Evolutionary conservation across 805 yeast species (phyloP), one percentile per base, ranked within the genome.

Genomic region (Maudiozyma saulgeensis): DNA sequence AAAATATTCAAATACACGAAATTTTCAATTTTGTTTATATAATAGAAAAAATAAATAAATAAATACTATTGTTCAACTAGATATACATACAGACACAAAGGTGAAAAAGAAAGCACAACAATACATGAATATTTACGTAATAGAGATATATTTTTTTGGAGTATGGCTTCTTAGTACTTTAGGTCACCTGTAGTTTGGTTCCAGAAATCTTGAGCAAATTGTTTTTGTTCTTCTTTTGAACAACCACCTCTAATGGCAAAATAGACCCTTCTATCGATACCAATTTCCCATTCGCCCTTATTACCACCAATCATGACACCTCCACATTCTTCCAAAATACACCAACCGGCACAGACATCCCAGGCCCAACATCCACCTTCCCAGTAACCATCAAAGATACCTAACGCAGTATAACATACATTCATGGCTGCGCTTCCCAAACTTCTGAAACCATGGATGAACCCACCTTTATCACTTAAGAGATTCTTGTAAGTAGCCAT

Each of bases 321-420:
- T 3, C 86, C 86, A 12, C 82, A 74, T 54, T 81, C 86, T 42
- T 70, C 67, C 8, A 80, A 57, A 45, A 81, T 77, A 44, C 79
- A 72, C 82, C 83, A 80, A 39, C 84, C 82, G 15, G 84, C 86
- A 60, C 83, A 78, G 1, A 80, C 83, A 59, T 81, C 86, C 85
- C 85, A 81, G 23, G 80, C 76, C 60, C 74, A 78, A 58, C 82
- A 79, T n/a, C 84, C 84, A 45, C 83, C 84, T 63, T 79, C 84
- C 84, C 85, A 81, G 62, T 81, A 81, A 4, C 79, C 73, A 57
- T 81, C 86, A 26, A 79, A 51, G 50, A 69, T 70, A 6, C 86
- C 86, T 3, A 76, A 68, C 1, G 85, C 84, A 5, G 77, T 78
- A 43, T 75, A 74, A 43, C 81, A 74, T 38, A 79, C 62, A 58